These are phyloP conservation scores for Kodamaea leandrae DNA, from an alignment of 805 yeast species.

Conservation along the genomic window DNA sequence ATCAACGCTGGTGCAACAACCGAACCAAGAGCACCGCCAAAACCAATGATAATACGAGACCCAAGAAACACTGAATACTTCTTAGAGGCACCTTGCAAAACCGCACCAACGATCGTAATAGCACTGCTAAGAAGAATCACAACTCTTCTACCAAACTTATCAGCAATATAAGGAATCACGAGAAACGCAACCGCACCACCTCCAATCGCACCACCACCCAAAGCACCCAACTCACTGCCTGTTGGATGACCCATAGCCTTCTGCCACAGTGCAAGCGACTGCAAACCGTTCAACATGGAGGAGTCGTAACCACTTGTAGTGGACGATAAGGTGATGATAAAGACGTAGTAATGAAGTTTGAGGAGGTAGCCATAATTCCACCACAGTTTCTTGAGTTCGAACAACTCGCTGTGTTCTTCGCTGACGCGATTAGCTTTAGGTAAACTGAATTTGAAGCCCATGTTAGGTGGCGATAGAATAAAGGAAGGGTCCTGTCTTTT, in stretches of 20 bases:
- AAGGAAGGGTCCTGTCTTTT: no score
- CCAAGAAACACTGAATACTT: slow-evolving; percentile 38
- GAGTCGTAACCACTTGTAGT: slow-evolving; percentile 37
- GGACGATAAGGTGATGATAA: slow-evolving; percentile 44
- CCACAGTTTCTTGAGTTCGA: slow-evolving; percentile 22
- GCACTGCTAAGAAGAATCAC: slow-evolving; percentile 23
- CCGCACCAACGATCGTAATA: slow-evolving; percentile 30
- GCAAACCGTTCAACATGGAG: slow-evolving; percentile 48
- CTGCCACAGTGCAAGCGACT: slow-evolving; percentile 42
- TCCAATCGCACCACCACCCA: slow-evolving; percentile 23
- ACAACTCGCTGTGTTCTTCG: no score
- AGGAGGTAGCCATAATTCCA: slow-evolving; percentile 37
- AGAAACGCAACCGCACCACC: slow-evolving; percentile 37
- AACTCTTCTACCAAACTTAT: slow-evolving; percentile 41
- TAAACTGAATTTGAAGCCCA: not conserved
- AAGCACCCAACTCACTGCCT: slow-evolving; percentile 22
- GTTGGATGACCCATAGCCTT: slow-evolving; percentile 27
- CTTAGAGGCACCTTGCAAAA: slow-evolving; percentile 35
- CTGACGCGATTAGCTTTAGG: no score
- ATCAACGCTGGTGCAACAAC: slow-evolving; percentile 48
- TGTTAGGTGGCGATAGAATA: no score
- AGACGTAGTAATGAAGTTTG: slow-evolving; percentile 34
- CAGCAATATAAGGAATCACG: slow-evolving; percentile 29
- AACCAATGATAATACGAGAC: slow-evolving; percentile 49
- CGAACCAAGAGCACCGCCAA: slow-evolving; percentile 42